These are phyloP conservation scores for Panicum hallii DNA, from an alignment of 202 grass and related monocot species.

Conservation along the genomic window DNA sequence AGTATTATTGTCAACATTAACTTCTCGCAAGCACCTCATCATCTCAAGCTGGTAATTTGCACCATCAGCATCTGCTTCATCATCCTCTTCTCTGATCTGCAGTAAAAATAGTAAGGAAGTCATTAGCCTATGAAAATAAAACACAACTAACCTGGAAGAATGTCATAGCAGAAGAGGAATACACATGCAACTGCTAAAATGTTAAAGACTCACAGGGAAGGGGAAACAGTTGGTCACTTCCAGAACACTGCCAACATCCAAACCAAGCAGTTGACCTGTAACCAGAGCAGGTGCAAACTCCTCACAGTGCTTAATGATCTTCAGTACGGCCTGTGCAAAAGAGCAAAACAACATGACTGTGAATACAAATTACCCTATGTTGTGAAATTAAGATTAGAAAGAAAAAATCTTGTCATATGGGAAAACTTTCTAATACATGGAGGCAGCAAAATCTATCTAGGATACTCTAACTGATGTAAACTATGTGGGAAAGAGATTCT, in stretches of 20 bases:
- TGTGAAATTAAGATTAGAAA: conserved; percentile 22
- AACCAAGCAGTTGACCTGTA: conserved; percentile 95
- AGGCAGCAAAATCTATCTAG: background rate
- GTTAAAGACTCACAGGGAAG: conserved; percentile 68
- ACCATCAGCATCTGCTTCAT: conserved; percentile 95
- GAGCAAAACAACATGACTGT: conserved; percentile 14
- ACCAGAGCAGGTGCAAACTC: conserved; percentile 95
- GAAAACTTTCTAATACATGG: background rate
- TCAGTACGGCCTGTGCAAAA: conserved; percentile 70
- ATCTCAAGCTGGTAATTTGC: conserved; percentile 99
- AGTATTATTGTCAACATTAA: conserved; percentile 98
- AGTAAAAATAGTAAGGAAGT: conserved; percentile 18
- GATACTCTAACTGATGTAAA: background rate
- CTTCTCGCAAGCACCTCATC: conserved; percentile 99
- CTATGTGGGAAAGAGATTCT: too few relatives aligned
- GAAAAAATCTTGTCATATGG: background rate
- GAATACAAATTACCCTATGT: conserved; percentile 25
- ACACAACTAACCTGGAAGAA: conserved; percentile 14
- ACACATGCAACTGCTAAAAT: conserved; percentile 16
- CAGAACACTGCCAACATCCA: conserved; percentile 96
- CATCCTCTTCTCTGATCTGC: conserved; percentile 92
- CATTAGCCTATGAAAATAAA: conserved; percentile 35
- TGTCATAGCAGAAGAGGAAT: conserved; percentile 18
- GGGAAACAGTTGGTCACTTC: conserved; percentile 99
- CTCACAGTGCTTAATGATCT: conserved; percentile 97